phyloP scores from a whole-genome alignment of 495 filamentous ascomycete species.

The Penicillium canariense region DNA sequence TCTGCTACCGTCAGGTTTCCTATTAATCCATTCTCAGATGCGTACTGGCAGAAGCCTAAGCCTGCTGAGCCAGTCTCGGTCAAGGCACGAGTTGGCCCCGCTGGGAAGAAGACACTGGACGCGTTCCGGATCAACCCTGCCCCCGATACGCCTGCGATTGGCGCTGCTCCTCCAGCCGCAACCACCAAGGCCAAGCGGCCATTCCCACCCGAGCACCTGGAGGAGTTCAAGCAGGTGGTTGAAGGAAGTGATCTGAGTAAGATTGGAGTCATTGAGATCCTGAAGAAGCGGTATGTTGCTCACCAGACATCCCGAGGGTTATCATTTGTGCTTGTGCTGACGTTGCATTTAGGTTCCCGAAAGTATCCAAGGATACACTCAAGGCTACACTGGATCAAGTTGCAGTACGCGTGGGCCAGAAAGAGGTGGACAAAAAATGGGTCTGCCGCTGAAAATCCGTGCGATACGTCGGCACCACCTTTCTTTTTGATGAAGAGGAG shows the following conservation, averaged over 20 bases:
- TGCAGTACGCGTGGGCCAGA: conserved; percentile 64
- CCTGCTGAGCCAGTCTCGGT: conserved; percentile 4
- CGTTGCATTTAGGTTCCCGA: conserved; percentile 55
- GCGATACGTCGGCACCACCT: not conserved
- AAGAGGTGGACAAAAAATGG: conserved; percentile 65
- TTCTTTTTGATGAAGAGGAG: not conserved
- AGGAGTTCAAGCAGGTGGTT: conserved; percentile 70
- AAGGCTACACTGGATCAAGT: conserved; percentile 68
- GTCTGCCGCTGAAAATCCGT: conserved; percentile 34
- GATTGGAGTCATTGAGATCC: conserved; percentile 67
- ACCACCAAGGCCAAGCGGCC: conserved; percentile 33
- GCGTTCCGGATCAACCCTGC: conserved; percentile 22
- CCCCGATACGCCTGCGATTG: conserved; percentile 9
- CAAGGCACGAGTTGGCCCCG: conserved; percentile 4
- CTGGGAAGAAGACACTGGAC: conserved; percentile 24
- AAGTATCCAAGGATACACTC: conserved; percentile 66
- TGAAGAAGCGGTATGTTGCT: conserved; percentile 60
- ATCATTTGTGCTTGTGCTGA: conserved; percentile 7
- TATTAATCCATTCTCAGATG: conserved; percentile 82
- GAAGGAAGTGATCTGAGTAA: conserved; percentile 73
- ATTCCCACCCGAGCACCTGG: conserved; percentile 58
- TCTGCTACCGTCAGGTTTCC: conserved; percentile 50
- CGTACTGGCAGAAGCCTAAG: conserved; percentile 68
- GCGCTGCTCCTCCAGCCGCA: conserved; percentile 9
- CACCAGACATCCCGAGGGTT: not conserved